Conservation (phyloP, 768 basidiomycete species). For the Trametes cingulata region DNA sequence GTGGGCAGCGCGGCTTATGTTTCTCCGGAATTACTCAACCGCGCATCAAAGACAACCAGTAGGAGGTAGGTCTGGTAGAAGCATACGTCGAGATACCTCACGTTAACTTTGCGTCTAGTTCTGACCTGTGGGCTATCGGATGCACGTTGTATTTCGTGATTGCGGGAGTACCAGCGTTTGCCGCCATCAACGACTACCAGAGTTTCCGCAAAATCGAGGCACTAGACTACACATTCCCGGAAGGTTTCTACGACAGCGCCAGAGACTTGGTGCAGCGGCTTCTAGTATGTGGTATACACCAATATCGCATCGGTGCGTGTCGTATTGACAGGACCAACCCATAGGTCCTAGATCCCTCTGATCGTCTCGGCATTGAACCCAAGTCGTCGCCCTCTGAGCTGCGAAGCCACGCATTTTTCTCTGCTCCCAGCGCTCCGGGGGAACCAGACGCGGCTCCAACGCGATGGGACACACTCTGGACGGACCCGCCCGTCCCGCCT, state of each 20-base stretch:
- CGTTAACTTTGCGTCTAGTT: background rate
- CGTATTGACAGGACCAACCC: background rate
- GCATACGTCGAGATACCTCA: background rate
- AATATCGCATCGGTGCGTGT: background rate
- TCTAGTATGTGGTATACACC: background rate
- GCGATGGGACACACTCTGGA: constrained; percentile 16
- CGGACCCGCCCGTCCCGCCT: constrained; percentile 11
- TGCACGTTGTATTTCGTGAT: constrained; percentile 15
- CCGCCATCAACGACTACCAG: constrained; percentile 21
- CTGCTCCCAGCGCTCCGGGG: background rate
- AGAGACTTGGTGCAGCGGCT: constrained; percentile 12
- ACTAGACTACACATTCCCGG: constrained; percentile 14
- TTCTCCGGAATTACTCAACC: constrained; percentile 16
- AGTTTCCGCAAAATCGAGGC: constrained; percentile 23
- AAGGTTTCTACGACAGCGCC: constrained; percentile 13
- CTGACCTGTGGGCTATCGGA: constrained; percentile 18
- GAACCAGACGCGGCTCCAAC: background rate
- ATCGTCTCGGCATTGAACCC: constrained; percentile 15
- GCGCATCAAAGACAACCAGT: constrained; percentile 17
- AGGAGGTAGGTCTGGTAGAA: constrained; percentile 1
- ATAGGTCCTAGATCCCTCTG: constrained; percentile 18
- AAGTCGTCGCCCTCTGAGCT: constrained; percentile 17
- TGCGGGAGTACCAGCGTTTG: constrained; percentile 10
- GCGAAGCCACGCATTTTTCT: constrained; percentile 12
- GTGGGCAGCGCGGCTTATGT: constrained; percentile 20